Evolutionary conservation across 495 filamentous ascomycete species (phyloP), one percentile per base, ranked within the genome.

Genomic region (Penicillium argentinense): DNA sequence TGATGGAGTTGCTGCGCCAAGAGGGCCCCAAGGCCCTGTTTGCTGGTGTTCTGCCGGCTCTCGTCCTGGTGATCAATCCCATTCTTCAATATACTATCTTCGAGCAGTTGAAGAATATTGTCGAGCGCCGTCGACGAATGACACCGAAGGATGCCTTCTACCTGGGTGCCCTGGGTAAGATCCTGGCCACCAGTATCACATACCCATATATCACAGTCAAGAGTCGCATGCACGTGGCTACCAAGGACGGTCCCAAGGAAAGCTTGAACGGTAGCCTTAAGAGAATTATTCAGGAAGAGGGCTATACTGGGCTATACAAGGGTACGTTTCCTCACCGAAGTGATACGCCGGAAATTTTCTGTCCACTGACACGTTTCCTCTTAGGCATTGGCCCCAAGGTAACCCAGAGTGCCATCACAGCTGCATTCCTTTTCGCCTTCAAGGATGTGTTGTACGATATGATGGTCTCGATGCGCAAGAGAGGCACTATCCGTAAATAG

Each of bases 151-250:
- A 95, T 58, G 90, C 87, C 3, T 99, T 99, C 61, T 80, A 93
- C 49, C 70, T 99, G 4, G 93, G 93, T 41, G 93, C 93, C 8
- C 59, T 97, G 6, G 93, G 95, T 51, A 99, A 99, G 76, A 75
- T 99, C 42, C 76, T 95, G 43, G 95, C 93, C 16, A 99, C 93
- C 8, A 83, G 75, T 18, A 86, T 97, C 51, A 99, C 93, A 9
- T 99, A 99, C 63, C 93, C 93, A 16, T 99, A 99, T 51, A 97
- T 97, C 63, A 97, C 93, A 1, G 84, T 99, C 42, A 99, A 99
- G 80, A 92, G 89, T 62, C 79, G 84, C 51, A 93, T 95, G 88
- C 93, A 99, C 69, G 88, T 99, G 30, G 91, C 89, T 16, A 81
- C 75, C 55, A 78, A 77, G 47, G 79, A 82, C 51, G 76, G 74